Conservation (phyloP, 345 rosid species). For the Stellera chamaejasme region DNA sequence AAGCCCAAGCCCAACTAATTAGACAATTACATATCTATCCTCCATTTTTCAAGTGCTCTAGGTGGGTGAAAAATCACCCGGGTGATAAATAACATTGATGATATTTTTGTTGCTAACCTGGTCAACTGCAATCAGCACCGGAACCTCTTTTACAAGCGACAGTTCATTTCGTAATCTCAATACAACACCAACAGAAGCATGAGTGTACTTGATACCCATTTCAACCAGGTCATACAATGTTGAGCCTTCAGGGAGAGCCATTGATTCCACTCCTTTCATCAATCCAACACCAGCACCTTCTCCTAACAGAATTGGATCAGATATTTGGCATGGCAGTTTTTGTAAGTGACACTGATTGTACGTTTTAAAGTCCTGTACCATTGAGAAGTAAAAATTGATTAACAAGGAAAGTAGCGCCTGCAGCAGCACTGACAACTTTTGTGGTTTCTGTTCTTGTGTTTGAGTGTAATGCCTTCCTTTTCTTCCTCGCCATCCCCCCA, state of each 20-base stretch:
- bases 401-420: too few relatives aligned
- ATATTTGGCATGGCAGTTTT: conserved; percentile 61
- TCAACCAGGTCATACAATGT: conserved; percentile 66
- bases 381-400: too few relatives aligned
- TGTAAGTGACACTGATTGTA: conserved; percentile 55
- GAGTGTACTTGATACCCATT: conserved; percentile 68
- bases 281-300: conserved; percentile 91
- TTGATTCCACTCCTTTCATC: conserved; percentile 66
- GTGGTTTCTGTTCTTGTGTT: too few relatives aligned
- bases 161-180: conserved; percentile 83
- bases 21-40: too few relatives aligned
- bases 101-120: conserved; percentile 64
- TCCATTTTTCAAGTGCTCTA: too few relatives aligned
- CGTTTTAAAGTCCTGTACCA: conserved; percentile 57
- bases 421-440: too few relatives aligned
- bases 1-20: too few relatives aligned
- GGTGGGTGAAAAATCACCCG: too few relatives aligned
- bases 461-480: too few relatives aligned
- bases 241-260: conserved; percentile 62
- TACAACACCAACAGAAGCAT: conserved; percentile 80
- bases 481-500: too few relatives aligned
- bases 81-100: too few relatives aligned
- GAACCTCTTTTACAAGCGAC: conserved; percentile 80
- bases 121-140: conserved; percentile 87
- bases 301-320: conserved; percentile 75